Evolutionary conservation across 345 rosid species (phyloP), one percentile per base, ranked within the genome.

Genomic region (Gossypium raimondii): DNA sequence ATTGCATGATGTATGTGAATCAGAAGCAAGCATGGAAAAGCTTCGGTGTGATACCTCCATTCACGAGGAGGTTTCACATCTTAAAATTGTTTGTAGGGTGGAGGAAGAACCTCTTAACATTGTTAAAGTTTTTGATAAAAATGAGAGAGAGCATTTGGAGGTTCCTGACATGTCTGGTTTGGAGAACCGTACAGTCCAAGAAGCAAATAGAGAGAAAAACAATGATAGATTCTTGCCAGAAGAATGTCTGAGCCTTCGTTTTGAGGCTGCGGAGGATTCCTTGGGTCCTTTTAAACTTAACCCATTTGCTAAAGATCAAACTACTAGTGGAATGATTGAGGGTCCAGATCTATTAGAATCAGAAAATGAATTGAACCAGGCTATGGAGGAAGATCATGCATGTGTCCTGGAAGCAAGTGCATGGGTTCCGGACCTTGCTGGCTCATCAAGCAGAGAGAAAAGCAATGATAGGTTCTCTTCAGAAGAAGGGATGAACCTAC

Each of bases 11-110:
- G 48, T 29, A 51, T 59, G 77, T 57, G 41, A 68, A 63, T 51
- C 70, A 53, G 75, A 83, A 45, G 63, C 70, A 70, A 77, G 75
- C 67, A 25, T 62, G 58, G 81, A 79, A 78, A 81, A 76, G 73
- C 72, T 58, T 84, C 76, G 2, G 76, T 76, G 61, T 38, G 60
- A 53, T 56, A 67, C 18, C n/a, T 77, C 66, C 72, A 63, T 76
- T 52, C 74, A 57, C 38, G 77, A 73, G 67, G 82, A 78, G 60
- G 29, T 60, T 64, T 7, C 11, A 65, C 20, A 74, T 34, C 50
- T 59, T 73, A 73, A 76, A 70, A 74, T 7, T 45, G 73, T 75
- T 72, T 52, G 50, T 27, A 67, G 69, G 53, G 75, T 52, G 55
- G 87, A 80, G 66, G 78, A 64, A 24, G 84, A 80, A 70, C 83